Base-by-base conservation (phyloP, 2,329 filamentous ascomycete species). In the Aspergillus proliferans region DNA sequence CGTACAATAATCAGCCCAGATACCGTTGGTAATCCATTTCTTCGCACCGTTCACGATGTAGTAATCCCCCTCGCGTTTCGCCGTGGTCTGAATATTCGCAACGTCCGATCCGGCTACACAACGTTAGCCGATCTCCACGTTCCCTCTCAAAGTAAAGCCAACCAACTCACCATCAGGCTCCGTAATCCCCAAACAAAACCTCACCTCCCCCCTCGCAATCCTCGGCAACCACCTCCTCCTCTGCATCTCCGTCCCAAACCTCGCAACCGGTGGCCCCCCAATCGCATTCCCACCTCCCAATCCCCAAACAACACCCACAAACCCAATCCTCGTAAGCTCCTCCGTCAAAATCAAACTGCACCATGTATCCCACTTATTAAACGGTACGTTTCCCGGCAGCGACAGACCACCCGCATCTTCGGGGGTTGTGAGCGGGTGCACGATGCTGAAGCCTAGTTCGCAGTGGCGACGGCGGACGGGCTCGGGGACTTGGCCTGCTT, bases 31-130 rank as follows among this genome's bases (percentile, higher is more conserved):
- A 55, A 86, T 85, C 81, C 82, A 84, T 62, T 84, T 84, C 71
- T 86, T 86, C 45, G 76, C 76, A 0, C 83, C 83, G 49, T 83
- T 84, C n/a, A 86, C 80, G 33, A 84, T 59, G 56, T 84, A 86
- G 44, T 70, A 62, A 30, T 72, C 68, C 0, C 76, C 78, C 34
- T 78, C 71, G 22, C 69, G 71, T 34, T 66, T 61, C 0, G 84
- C 84, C 0, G 79, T 84, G 3, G 83, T 85, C 46, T 74, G 72
- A 41, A 87, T 76, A 53, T 78, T 79, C 1, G 81, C 82, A 3
- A 87, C 82, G 58, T 87, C 84, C 1, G 81, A 84, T 0, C 81
- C 80, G 48, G 78, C 80, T 66, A 18, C 6, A 19, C 33, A 45
- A 14, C 39, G 43, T 33, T 24, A 40, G 21, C 21, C 21, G 6